These are phyloP conservation scores for Przewalskia tangutica DNA, from an alignment of 257 asterid species.

Conservation along the genomic window DNA sequence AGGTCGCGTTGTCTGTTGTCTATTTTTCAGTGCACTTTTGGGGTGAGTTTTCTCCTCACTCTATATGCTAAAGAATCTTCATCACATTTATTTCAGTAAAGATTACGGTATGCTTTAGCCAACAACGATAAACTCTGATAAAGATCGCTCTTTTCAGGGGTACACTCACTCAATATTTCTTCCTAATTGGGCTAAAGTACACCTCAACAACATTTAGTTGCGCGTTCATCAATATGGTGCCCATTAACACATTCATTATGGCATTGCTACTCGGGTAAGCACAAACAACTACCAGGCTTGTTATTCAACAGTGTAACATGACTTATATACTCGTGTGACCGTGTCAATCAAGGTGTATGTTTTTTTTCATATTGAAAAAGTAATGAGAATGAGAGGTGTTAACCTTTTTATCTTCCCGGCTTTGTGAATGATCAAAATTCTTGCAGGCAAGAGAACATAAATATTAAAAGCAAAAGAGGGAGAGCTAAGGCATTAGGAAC, in stretches of 20 bases:
- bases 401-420: not conserved
- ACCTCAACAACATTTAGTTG: constrained; percentile 64
- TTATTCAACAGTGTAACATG: too few species aligned
- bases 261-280: constrained; percentile 53
- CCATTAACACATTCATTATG: constrained; percentile 52
- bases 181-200: constrained; percentile 57
- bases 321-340: too few species aligned
- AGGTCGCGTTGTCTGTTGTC: constrained; percentile 23
- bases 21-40: constrained; percentile 46
- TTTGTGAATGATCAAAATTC: not conserved
- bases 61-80: not conserved
- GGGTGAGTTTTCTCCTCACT: constrained; percentile 38
- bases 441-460: constrained; percentile 51
- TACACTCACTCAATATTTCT: constrained; percentile 50
- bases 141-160: constrained; percentile 27
- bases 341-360: too few species aligned
- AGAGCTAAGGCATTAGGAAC: constrained; percentile 54
- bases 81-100: not conserved
- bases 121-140: not conserved
- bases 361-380: too few species aligned
- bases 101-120: not conserved
- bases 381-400: too few species aligned
- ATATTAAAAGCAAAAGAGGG: constrained; percentile 36
- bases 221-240: constrained; percentile 63
- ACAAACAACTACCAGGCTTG: too few species aligned